phyloP scores from a whole-genome alignment of 768 basidiomycete genomes.

The Tylopilus subfusipes region DNA sequence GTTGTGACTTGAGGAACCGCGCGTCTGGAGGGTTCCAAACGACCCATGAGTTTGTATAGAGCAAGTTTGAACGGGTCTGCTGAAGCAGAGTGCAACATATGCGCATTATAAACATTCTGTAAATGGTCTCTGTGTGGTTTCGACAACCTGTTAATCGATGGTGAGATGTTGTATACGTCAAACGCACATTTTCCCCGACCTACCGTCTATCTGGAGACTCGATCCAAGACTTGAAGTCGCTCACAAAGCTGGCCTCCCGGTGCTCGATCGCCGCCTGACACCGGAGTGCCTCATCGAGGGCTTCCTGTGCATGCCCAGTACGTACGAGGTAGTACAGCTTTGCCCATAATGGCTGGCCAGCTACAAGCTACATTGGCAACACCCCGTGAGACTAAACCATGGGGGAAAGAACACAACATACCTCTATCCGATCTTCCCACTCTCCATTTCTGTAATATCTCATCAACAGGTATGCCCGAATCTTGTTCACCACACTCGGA shows the following conservation, averaged over 20 bases:
- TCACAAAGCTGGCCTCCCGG: constrained; percentile 79
- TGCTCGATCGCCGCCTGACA: constrained; percentile 70
- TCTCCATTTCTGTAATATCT: constrained; percentile 74
- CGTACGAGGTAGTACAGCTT: constrained; percentile 90
- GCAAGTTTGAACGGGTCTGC: constrained; percentile 96
- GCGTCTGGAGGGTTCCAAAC: constrained; percentile 77
- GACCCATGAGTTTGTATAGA: constrained; percentile 92
- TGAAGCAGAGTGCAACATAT: constrained; percentile 84
- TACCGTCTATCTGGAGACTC: constrained; percentile 77
- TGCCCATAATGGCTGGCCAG: constrained; percentile 90
- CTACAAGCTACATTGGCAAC: constrained; percentile 71
- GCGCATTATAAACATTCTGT: constrained; percentile 75
- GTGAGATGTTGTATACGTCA: constrained; percentile 1
- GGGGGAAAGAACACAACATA: constrained; percentile 31
- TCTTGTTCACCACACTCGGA: constrained; percentile 84
- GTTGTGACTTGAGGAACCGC: constrained; percentile 80
- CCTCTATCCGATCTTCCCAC: constrained; percentile 89
- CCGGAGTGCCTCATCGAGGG: constrained; percentile 68
- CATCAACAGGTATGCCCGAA: constrained; percentile 82
- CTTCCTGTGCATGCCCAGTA: constrained; percentile 78
- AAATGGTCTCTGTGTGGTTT: constrained; percentile 78
- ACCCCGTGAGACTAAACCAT: neutral
- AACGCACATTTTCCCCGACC: constrained; percentile 15
- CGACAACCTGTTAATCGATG: constrained; percentile 47
- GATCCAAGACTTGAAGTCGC: constrained; percentile 79